phyloP scores from a whole-genome alignment of 225 moss, liverwort and hornwort genomes.

The Neckera pumila region DNA sequence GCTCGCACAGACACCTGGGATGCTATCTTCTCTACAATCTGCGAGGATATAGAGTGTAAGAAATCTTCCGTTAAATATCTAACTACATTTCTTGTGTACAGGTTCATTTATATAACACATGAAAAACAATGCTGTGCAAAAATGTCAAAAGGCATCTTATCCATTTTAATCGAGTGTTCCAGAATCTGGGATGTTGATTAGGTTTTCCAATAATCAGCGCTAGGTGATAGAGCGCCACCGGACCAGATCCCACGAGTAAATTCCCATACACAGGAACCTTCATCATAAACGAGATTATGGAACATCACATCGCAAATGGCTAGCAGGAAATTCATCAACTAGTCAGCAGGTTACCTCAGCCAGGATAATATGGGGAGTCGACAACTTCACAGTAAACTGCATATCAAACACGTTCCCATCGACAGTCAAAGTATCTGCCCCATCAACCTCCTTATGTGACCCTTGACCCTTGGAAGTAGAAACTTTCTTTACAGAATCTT shows the following conservation, averaged over 20 bases:
- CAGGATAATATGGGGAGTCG: conserved; percentile 59
- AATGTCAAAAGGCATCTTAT: neutral
- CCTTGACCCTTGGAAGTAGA: conserved; percentile 16
- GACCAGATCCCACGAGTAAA: neutral
- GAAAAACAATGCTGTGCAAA: neutral
- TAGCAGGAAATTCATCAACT: neutral
- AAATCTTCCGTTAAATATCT: neutral
- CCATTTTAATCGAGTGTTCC: neutral
- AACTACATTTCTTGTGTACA: neutral
- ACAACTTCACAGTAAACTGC: conserved; percentile 41
- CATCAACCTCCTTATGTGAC: conserved; percentile 8
- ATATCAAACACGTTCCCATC: conserved; percentile 51
- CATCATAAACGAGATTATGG: neutral
- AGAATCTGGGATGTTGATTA: neutral
- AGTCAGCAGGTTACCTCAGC: conserved; percentile 50
- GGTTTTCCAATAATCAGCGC: neutral
- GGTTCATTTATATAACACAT: neutral
- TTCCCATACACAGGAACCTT: neutral
- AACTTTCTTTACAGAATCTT: neutral
- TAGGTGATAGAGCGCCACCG: neutral
- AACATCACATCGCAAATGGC: neutral
- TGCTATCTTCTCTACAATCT: conserved; percentile 89
- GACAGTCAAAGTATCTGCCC: conserved; percentile 24
- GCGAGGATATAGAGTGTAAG: neutral
- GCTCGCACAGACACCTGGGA: conserved; percentile 70